These are phyloP conservation scores for Polyporus tsugae DNA, from an alignment of 1,284 basidiomycete genomes.

Conservation along the genomic window DNA sequence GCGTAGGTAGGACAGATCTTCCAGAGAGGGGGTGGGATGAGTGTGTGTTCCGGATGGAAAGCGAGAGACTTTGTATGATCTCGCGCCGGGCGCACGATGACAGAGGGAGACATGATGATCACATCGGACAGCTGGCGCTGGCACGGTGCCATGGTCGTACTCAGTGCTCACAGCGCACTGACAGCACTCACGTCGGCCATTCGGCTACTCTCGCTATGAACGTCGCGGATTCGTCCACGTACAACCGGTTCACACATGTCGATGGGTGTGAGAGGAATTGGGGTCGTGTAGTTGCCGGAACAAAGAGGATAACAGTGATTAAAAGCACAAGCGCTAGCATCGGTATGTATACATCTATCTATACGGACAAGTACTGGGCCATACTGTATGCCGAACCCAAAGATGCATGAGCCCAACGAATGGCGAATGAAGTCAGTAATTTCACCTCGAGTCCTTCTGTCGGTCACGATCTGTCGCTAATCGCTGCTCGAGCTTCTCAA, in stretches of 20 bases:
- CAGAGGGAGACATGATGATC: slow-evolving; percentile 8
- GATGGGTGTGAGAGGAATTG: slow-evolving; percentile 20
- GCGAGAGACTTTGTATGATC: slow-evolving; percentile 2
- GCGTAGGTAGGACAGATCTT: background rate
- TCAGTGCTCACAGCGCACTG: too few relatives aligned
- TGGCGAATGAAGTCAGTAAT: slow-evolving; percentile 19
- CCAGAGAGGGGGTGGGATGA: slow-evolving; percentile 1
- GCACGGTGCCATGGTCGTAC: too few relatives aligned
- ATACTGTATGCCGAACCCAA: slow-evolving; percentile 52
- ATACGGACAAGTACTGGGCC: slow-evolving; percentile 77
- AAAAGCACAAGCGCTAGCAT: too few relatives aligned
- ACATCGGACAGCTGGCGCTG: too few relatives aligned
- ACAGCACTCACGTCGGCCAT: too few relatives aligned
- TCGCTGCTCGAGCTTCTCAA: slow-evolving; percentile 89
- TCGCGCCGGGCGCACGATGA: slow-evolving; percentile 8
- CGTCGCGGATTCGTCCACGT: too few relatives aligned
- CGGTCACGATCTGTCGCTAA: slow-evolving; percentile 56
- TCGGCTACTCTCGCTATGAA: too few relatives aligned
- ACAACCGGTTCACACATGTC: slow-evolving; percentile 24
- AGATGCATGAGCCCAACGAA: slow-evolving; percentile 13
- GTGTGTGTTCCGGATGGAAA: background rate
- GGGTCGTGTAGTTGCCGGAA: too few relatives aligned
- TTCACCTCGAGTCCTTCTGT: slow-evolving; percentile 52
- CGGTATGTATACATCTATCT: slow-evolving; percentile 19
- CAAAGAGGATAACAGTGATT: too few relatives aligned